Base-by-base conservation (phyloP, 2,329 filamentous ascomycete genomes). In the Cladosporium austrohemisphaericum region DNA sequence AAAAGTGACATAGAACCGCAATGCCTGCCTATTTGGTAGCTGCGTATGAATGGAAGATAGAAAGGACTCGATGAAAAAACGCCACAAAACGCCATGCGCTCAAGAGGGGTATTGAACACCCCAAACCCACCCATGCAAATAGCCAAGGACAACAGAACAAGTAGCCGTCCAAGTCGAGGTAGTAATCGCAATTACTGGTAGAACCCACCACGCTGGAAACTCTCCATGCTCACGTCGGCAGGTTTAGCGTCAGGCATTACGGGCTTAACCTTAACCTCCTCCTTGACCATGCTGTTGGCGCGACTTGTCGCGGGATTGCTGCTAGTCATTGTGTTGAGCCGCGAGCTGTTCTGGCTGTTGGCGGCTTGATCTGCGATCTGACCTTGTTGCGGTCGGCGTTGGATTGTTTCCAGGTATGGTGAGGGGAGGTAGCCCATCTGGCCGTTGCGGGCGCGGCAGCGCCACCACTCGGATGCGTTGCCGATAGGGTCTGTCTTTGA, bases 401-500 rank as follows among this genome's bases (percentile, higher is more conserved):
- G 78, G 41, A 93, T 83, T 0, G 77, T 79, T 69, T 95, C 89
- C 22, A 98, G 78, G 63, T 96, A 98, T 1, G 90, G 91, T 1
- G 85, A 83, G 2, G 94, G 93, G 5, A 98, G 77, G 65, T 97
- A 98, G 6, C 93, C 93, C 60, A 95, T 84, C 20, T 89, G 80
- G 37, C 90, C 91, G 65, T 97, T 90, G 53, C 93, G 80, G 11
- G 92, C 86, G 49, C 93, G 81, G 70, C 94, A 98, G 57, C 86
- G 83, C 93, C 93, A 98, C 93, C 93, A 98, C 65, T 98, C 92
- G 45, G 87, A 93, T 4, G 89, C 82, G 60, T 93, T 90, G 35
- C 93, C 93, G 63, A 92, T 81, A 1, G 93, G 93, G 62, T 98
- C 93, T 14, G 83, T 86, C 73, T 96, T 96, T 73, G 85, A 86